phyloP scores from a whole-genome alignment of 495 filamentous ascomycete species.

The Terfezia claveryi region DNA sequence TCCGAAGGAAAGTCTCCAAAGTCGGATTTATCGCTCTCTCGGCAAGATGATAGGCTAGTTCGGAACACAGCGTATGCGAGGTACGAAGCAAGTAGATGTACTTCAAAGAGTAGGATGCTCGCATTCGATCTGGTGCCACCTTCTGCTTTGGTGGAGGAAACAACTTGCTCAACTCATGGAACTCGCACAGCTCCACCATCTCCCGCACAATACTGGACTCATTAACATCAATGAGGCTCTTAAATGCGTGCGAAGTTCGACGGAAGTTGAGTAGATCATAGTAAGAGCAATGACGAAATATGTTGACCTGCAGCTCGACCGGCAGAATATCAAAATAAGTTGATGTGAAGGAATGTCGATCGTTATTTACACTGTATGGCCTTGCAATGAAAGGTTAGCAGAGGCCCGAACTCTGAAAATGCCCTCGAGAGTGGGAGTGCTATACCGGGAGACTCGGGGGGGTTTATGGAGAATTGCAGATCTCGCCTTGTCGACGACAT shows the following conservation, averaged over 20 bases:
- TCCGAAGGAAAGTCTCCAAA: neutral
- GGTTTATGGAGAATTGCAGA: no score
- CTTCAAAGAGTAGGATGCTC: constrained; percentile 6
- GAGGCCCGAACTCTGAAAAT: no score
- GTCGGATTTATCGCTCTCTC: constrained; percentile 13
- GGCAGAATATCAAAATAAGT: constrained; percentile 18
- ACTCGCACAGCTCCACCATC: constrained; percentile 8
- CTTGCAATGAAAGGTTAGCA: neutral
- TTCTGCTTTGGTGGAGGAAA: constrained; percentile 13
- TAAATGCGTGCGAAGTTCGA: constrained; percentile 18
- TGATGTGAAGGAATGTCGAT: neutral
- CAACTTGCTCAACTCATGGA: constrained; percentile 11
- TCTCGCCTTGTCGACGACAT: no score
- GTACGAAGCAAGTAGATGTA: constrained; percentile 16
- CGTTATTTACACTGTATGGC: neutral
- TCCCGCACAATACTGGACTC: constrained; percentile 12
- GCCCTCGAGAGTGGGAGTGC: no score
- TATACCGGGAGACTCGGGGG: no score
- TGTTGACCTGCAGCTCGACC: constrained; percentile 17
- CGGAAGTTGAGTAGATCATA: constrained; percentile 12
- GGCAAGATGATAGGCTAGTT: constrained; percentile 15
- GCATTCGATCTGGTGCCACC: neutral
- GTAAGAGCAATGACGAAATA: constrained; percentile 12
- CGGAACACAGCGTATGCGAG: constrained; percentile 13
- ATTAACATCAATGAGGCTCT: constrained; percentile 13